These are phyloP conservation scores for Chaetomiaceae sp. DNA, from an alignment of 2,329 filamentous ascomycete species.

Conservation along the genomic window DNA sequence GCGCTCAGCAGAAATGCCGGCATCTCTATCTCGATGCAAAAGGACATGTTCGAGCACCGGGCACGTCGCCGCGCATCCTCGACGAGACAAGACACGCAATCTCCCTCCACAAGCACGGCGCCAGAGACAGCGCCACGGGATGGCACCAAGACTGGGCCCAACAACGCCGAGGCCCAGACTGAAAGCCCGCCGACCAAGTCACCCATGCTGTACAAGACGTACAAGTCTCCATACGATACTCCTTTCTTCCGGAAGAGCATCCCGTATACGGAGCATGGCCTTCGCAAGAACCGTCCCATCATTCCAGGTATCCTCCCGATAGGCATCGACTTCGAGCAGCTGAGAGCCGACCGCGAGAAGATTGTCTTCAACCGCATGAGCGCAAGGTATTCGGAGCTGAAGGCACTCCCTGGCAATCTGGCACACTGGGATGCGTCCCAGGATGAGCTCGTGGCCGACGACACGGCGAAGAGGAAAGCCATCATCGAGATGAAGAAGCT, in stretches of 20 bases:
- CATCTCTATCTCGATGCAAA: conserved; percentile 72
- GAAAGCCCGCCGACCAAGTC: conserved; percentile 17
- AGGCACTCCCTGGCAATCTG: conserved; percentile 77
- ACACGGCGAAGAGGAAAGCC: conserved; percentile 79
- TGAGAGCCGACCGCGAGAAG: conserved; percentile 81
- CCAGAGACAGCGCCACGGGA: conserved; percentile 29
- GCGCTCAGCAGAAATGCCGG: conserved; percentile 81
- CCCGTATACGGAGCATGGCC: conserved; percentile 73
- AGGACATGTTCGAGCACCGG: conserved; percentile 73
- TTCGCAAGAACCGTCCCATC: conserved; percentile 69
- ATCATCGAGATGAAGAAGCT: conserved; percentile 95
- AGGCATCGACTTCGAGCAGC: conserved; percentile 79
- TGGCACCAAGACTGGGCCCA: conserved; percentile 30
- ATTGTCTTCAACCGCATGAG: conserved; percentile 87
- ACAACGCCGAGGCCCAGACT: conserved; percentile 37
- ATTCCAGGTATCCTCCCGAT: conserved; percentile 85
- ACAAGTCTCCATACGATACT: conserved; percentile 66
- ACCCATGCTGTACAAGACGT: conserved; percentile 57
- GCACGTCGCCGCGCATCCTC: conserved; percentile 58
- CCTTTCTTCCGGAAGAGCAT: conserved; percentile 55
- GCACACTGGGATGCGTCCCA: conserved; percentile 80
- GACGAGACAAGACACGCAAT: conserved; percentile 42
- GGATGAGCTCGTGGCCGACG: conserved; percentile 63
- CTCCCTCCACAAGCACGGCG: conserved; percentile 31
- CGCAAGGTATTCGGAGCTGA: conserved; percentile 77